These are phyloP conservation scores for Naganishia antarctica DNA, from an alignment of 768 basidiomycete genomes.

Conservation along the genomic window DNA sequence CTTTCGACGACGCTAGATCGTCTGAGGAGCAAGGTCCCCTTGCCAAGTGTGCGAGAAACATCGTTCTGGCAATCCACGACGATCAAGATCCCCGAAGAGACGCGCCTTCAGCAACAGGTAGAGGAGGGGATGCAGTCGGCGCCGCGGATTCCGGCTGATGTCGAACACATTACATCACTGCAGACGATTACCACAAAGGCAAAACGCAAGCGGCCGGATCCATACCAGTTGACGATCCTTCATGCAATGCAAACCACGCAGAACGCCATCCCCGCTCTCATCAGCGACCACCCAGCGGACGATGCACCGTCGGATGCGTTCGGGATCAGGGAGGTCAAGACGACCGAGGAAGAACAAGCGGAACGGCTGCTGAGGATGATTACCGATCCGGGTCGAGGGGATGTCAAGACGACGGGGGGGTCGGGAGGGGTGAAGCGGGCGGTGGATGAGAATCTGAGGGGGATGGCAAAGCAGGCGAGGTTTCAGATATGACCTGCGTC, in stretches of 20 bases:
- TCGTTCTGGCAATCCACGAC: constrained; percentile 24
- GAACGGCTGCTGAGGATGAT: constrained; percentile 1
- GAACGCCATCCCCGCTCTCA: not conserved
- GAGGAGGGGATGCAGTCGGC: not conserved
- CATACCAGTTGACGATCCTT: constrained; percentile 9
- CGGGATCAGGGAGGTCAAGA: constrained; percentile 21
- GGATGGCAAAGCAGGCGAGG: constrained; percentile 19
- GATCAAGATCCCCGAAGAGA: constrained; percentile 12
- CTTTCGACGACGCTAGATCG: constrained; percentile 10
- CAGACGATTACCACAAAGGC: not conserved
- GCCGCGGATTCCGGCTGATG: not conserved
- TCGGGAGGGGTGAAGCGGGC: constrained; percentile 16
- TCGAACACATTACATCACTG: not conserved
- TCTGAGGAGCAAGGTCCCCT: not conserved
- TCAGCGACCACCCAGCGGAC: not conserved
- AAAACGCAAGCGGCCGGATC: constrained; percentile 15
- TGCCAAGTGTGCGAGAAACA: constrained; percentile 13
- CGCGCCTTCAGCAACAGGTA: not conserved
- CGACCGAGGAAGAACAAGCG: constrained; percentile 8
- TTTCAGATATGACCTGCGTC: constrained; percentile 2
- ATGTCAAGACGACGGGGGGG: not conserved
- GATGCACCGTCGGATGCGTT: not conserved
- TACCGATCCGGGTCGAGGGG: not conserved
- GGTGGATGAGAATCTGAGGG: constrained; percentile 5
- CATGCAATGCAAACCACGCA: constrained; percentile 22